Evolutionary conservation across 495 filamentous ascomycete genomes (phyloP).

Genomic region (Lophiotrema nucula): DNA sequence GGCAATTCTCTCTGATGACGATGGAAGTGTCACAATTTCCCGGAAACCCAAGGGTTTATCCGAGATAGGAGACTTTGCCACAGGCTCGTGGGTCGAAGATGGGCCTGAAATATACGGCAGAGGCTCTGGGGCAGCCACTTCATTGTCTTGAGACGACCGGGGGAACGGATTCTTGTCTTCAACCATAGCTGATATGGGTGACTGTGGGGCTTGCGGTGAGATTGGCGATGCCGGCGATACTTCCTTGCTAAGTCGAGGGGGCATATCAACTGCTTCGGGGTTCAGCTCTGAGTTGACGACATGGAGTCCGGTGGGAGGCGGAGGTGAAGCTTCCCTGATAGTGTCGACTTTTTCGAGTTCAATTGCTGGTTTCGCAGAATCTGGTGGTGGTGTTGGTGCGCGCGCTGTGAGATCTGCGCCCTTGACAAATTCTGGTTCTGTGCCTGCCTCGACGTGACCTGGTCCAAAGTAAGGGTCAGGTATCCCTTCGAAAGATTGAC

Average conservation of each 20-base stretch:
- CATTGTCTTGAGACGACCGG: not conserved
- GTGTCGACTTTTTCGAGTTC: conserved; percentile 5
- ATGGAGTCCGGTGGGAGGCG: conserved; percentile 26
- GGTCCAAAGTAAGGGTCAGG: conserved; percentile 29
- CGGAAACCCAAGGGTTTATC: conserved; percentile 51
- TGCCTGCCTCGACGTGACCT: conserved; percentile 1
- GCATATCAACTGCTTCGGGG: conserved; percentile 35
- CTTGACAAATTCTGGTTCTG: conserved; percentile 6
- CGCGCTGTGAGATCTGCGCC: conserved; percentile 2
- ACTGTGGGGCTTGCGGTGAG: not conserved
- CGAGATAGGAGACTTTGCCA: conserved; percentile 4
- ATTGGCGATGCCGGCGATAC: not conserved
- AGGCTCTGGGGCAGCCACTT: not conserved
- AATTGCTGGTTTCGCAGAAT: conserved; percentile 1
- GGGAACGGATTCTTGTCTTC: not conserved
- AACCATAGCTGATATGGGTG: too few species aligned
- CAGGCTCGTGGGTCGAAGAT: not conserved
- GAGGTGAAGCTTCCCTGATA: not conserved
- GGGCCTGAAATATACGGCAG: conserved; percentile 3
- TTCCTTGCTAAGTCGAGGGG: conserved; percentile 23
- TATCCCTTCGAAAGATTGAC: conserved; percentile 39
- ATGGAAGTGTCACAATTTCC: conserved; percentile 66
- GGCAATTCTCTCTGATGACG: conserved; percentile 61
- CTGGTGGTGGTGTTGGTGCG: conserved; percentile 23
- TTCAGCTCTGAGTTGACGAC: conserved; percentile 31